Conservation (phyloP, 1,284 basidiomycete genomes). For the Heterobasidion occidentale region DNA sequence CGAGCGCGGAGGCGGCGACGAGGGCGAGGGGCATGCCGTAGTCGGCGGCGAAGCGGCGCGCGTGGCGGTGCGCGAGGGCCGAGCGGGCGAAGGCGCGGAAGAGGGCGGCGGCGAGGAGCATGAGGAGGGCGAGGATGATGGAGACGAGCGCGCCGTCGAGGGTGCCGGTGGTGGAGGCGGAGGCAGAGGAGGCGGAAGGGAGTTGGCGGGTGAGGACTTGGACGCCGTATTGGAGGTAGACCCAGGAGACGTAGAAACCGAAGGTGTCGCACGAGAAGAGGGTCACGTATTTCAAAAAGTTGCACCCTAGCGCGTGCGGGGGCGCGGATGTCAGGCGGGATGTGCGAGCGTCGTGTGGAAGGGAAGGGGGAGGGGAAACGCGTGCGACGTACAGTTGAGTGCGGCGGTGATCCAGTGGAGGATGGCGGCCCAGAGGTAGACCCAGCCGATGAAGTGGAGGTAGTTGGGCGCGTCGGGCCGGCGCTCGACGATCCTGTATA, state of each 20-base stretch:
- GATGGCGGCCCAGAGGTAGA: constrained; percentile 90
- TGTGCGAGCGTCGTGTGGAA: constrained; percentile 8
- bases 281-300: constrained; percentile 82
- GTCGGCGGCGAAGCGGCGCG: constrained; percentile 72
- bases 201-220: constrained; percentile 79
- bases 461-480: constrained; percentile 61
- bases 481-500: constrained; percentile 68
- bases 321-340: neutral
- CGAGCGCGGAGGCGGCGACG: constrained; percentile 64
- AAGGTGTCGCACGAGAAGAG: constrained; percentile 92
- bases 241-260: constrained; percentile 85
- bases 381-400: constrained; percentile 58
- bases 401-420: constrained; percentile 86
- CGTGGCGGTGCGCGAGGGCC: constrained; percentile 62
- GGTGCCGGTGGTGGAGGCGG: constrained; percentile 11
- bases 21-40: constrained; percentile 88
- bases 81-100: constrained; percentile 63
- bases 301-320: constrained; percentile 48
- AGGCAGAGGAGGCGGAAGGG: constrained; percentile 29
- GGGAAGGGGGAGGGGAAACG: constrained; percentile 1
- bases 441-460: constrained; percentile 87
- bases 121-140: constrained; percentile 72
- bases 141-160: constrained; percentile 58
- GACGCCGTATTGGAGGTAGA: constrained; percentile 86
- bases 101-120: constrained; percentile 66